A percentile compares a stretch with the other conserved stretches of the same genome.
Evolutionary conservation across 2,329 filamentous ascomycete genomes (phyloP).

Genomic region (Cryphonectria naterciae): DNA sequence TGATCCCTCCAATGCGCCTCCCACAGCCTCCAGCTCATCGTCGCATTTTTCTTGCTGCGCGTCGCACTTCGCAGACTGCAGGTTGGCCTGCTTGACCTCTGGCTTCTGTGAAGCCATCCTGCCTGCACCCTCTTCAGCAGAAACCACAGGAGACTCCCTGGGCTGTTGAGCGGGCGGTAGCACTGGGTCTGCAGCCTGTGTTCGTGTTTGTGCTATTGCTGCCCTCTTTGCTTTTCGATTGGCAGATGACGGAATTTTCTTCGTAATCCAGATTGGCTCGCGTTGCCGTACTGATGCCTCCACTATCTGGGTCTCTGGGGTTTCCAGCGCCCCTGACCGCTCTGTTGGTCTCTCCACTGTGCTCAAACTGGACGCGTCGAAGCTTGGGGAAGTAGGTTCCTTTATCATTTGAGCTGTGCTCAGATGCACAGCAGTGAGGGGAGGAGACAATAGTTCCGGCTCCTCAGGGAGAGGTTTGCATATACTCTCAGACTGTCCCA

Average conservation of each 20-base stretch:
- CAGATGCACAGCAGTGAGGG: constrained; percentile 19
- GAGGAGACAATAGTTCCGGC: constrained; percentile 19
- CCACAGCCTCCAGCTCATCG: not conserved
- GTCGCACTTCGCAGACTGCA: not conserved
- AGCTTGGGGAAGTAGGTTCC: not conserved
- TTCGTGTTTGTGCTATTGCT: not conserved
- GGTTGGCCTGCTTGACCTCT: not conserved
- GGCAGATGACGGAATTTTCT: constrained; percentile 1
- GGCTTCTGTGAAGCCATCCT: not conserved
- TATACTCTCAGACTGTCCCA: constrained; percentile 9
- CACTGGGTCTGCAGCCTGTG: constrained; percentile 1
- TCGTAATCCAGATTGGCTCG: constrained; percentile 17
- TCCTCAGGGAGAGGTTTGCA: constrained; percentile 25
- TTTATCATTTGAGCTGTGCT: constrained; percentile 1
- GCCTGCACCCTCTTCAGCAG: not conserved
- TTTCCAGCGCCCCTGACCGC: not conserved
- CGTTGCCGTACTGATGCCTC: constrained; percentile 7
- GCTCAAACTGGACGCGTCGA: not conserved
- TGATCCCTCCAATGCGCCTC: constrained; percentile 23
- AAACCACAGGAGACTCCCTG: not conserved
- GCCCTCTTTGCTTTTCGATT: constrained; percentile 12
- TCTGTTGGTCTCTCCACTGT: not conserved
- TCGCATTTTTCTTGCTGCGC: not conserved
- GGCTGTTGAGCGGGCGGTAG: not conserved
- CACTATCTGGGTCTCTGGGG: not conserved